Evolutionary conservation across 2,329 filamentous ascomycete species (phyloP).

Genomic region (Exserohilum rostratum): DNA sequence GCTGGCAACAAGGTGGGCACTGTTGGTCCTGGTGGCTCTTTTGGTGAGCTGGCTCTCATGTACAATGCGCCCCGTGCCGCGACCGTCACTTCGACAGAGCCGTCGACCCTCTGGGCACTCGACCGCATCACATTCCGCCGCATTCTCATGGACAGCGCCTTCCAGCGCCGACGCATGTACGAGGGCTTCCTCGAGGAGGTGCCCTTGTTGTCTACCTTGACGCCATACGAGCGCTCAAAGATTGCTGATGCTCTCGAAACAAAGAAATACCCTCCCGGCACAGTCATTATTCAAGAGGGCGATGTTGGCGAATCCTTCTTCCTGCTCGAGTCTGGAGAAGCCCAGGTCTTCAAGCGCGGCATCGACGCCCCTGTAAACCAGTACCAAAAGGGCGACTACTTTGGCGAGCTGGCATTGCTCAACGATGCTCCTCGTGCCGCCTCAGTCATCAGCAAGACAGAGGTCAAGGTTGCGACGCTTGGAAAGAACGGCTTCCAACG

Average conservation of each 20-base stretch:
- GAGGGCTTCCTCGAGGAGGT: conserved; percentile 96
- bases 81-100: conserved; percentile 83
- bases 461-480: conserved; percentile 90
- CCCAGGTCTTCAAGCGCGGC: conserved; percentile 83
- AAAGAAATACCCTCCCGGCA: conserved; percentile 78
- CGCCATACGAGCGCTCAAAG: conserved; percentile 92
- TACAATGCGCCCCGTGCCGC: conserved; percentile 97
- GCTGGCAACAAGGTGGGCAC: conserved; percentile 81
- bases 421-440: conserved; percentile 94
- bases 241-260: conserved; percentile 96
- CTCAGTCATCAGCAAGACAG: conserved; percentile 80
- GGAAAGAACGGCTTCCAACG: conserved; percentile 96
- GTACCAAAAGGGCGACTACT: conserved; percentile 93
- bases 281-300: conserved; percentile 88
- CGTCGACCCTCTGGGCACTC: conserved; percentile 88
- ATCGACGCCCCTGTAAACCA: conserved; percentile 72
- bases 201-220: conserved; percentile 79
- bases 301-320: conserved; percentile 93
- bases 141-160: conserved; percentile 97
- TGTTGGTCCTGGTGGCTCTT: conserved; percentile 87
- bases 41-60: conserved; percentile 97
- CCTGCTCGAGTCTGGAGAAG: conserved; percentile 84
- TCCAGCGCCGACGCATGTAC: conserved; percentile 94
- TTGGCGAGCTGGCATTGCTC: conserved; percentile 90
- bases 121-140: conserved; percentile 96